Conservation (phyloP, 2,329 filamentous ascomycete genomes). For the Sclerotinia subarctica region DNA sequence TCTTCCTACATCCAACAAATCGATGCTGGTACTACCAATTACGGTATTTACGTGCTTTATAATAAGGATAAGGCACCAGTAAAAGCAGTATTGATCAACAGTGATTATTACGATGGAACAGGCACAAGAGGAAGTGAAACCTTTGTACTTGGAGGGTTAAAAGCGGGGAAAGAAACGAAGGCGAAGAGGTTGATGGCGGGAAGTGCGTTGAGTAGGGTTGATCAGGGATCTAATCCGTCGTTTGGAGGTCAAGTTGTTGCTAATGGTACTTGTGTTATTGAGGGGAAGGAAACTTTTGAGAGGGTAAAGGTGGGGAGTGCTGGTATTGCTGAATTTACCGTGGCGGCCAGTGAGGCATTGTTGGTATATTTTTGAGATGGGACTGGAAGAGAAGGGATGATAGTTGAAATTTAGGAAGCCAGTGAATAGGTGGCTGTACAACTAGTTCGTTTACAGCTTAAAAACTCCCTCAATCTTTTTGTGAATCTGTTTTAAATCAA, state of each 20-base stretch:
- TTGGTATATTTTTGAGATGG: constrained; percentile 43
- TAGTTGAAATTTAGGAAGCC: background rate
- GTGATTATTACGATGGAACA: constrained; percentile 31
- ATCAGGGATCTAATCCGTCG: constrained; percentile 44
- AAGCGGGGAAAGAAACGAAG: constrained; percentile 20
- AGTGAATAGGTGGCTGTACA: no score
- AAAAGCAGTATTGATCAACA: constrained; percentile 33
- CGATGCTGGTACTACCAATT: constrained; percentile 28
- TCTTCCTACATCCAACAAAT: constrained; percentile 30
- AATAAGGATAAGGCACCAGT: constrained; percentile 22
- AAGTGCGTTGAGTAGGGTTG: constrained; percentile 45
- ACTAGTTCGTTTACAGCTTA: no score
- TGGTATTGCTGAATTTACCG: constrained; percentile 42
- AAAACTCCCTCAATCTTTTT: no score
- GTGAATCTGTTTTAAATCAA: no score
- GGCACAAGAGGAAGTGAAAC: constrained; percentile 28
- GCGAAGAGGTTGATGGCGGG: constrained; percentile 41
- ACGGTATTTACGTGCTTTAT: constrained; percentile 33
- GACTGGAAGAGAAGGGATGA: background rate
- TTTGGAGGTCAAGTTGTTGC: constrained; percentile 48
- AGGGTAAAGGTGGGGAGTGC: constrained; percentile 35
- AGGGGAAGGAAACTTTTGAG: constrained; percentile 44
- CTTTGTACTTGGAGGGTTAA: constrained; percentile 30
- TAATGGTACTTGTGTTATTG: constrained; percentile 46
- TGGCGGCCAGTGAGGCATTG: constrained; percentile 48